Percentiles rank a stretch among this genome's conserved stretches.
phyloP scores from a whole-genome alignment of 2,329 filamentous ascomycete genomes.

The Claviceps sp. region DNA sequence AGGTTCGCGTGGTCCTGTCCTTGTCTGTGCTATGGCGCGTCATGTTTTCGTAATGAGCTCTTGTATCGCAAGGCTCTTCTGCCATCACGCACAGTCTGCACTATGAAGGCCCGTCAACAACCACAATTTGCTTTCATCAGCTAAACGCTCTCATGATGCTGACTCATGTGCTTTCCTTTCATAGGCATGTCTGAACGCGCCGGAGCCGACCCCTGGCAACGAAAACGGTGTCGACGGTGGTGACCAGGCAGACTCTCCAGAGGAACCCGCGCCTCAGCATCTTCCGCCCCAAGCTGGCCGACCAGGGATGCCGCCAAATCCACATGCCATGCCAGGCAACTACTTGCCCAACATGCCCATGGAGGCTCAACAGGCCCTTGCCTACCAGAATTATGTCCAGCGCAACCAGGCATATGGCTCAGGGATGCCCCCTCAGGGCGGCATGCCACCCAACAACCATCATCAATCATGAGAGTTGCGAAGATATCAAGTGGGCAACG shows the following conservation, averaged over 20 bases:
- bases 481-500: conserved; percentile 2
- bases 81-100: too few relatives aligned
- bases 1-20: not conserved
- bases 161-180: conserved; percentile 3
- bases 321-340: conserved; percentile 45
- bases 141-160: too few relatives aligned
- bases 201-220: conserved; percentile 69
- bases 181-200: conserved; percentile 94
- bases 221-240: conserved; percentile 69
- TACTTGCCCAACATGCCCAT: conserved; percentile 53
- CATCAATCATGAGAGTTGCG: conserved; percentile 51
- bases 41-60: too few relatives aligned
- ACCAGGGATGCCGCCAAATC: conserved; percentile 52
- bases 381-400: conserved; percentile 75
- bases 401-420: conserved; percentile 57
- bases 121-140: too few relatives aligned
- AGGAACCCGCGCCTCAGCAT: conserved; percentile 69
- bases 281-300: conserved; percentile 48
- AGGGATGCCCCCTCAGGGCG: conserved; percentile 61
- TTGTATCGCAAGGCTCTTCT: too few relatives aligned
- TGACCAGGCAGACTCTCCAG: conserved; percentile 75
- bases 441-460: conserved; percentile 71
- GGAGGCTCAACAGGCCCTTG: conserved; percentile 66
- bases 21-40: too few relatives aligned
- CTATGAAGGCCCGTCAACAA: too few relatives aligned